Conservation (phyloP, 176 grass and related monocot species). For the Zea mays region DNA sequence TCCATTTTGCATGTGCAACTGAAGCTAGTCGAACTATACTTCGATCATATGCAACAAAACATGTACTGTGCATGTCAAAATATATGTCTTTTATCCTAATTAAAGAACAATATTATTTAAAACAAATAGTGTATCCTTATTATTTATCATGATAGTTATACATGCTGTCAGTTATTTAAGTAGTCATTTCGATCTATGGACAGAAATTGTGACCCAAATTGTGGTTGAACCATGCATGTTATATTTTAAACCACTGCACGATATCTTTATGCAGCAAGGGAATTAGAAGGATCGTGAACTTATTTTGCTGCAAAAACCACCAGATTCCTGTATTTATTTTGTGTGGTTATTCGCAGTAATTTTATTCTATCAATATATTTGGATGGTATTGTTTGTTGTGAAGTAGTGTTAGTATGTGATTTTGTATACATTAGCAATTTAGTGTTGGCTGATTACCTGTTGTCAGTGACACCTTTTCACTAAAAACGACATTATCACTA, state of each 20-base stretch:
- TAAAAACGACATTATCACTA: background rate
- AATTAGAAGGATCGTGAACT: background rate
- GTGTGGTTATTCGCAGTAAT: background rate
- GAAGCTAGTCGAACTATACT: background rate
- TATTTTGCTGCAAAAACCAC: background rate
- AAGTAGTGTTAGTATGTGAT: background rate
- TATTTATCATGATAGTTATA: background rate
- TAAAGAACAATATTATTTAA: background rate
- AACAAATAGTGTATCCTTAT: background rate
- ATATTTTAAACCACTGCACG: background rate
- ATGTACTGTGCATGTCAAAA: background rate
- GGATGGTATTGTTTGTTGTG: background rate
- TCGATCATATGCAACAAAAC: conserved; percentile 10
- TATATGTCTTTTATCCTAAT: background rate
- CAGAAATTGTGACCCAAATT: background rate
- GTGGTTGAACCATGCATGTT: background rate
- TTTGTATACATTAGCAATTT: background rate
- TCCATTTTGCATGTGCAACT: background rate
- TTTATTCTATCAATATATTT: background rate
- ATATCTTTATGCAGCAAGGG: background rate
- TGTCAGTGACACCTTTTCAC: background rate
- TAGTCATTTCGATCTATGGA: background rate
- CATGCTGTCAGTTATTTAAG: background rate
- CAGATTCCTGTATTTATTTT: background rate
- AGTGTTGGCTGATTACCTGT: background rate